Base-by-base conservation (phyloP, 495 filamentous ascomycete species). In the Xylaria curta region DNA sequence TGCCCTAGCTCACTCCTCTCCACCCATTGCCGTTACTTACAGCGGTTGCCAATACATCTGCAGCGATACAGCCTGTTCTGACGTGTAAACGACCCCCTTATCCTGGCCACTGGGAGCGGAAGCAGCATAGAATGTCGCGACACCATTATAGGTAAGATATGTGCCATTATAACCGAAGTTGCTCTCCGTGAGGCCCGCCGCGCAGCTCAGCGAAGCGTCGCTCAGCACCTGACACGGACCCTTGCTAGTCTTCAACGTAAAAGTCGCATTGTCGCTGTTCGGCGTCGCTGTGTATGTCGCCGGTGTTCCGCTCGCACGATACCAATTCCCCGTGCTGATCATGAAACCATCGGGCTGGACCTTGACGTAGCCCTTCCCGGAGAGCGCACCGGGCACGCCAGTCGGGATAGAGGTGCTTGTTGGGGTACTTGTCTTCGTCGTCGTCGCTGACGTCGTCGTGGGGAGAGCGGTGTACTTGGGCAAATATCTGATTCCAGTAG, bases 241-340 rank as follows among this genome's bases (percentile, higher is more conserved):
- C 71, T 90, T 90, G 72, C 87, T 91, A 4, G 87, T 86, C 51
- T 81, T 86, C 1, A 91, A 78, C 7, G 89, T 89, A 81, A 91
- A 89, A n/a, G 83, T 84, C 36, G 82, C 81, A 26, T 84, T 73
- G 53, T 72, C 73, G 1, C 66, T 33, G 47, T 47, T 60, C 0
- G 79, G 71, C 46, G 86, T 81, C 1, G 88, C 85, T 4, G 85
- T 89, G 80, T 89, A 93, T 9, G 88, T 91, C 6, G 92, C 92
- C 76, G 91, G 93, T 1, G 91, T 91, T 0, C 92, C 91, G 17
- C 83, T 85, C 0, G 84, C 83, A 53, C 61, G 69, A 75, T 89
- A 94, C 92, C 92, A 94, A 3, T 85, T 87, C 13, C 92, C 92
- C 10, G 78, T 81, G 73, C 89, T 89, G 79, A 93, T 93, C 71